These are phyloP conservation scores for Saturnispora silvae DNA, from an alignment of 805 yeast genomes.

Conservation along the genomic window DNA sequence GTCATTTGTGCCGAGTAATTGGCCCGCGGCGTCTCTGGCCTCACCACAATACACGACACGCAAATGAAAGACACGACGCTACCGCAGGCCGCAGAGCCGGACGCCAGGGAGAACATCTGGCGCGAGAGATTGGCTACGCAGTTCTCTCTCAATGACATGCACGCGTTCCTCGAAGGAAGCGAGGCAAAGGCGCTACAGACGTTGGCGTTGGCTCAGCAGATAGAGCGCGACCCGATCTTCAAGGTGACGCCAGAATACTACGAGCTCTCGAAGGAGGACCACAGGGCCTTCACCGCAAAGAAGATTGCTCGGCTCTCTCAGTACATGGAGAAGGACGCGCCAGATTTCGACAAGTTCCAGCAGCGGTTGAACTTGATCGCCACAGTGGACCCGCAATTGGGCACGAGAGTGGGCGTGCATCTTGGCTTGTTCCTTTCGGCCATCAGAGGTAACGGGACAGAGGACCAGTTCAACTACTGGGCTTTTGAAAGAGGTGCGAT, in stretches of 20 bases:
- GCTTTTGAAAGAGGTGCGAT: conserved; percentile 56
- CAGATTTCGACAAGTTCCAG: conserved; percentile 37
- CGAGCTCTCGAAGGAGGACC: conserved; percentile 44
- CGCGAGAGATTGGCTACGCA: conserved; percentile 36
- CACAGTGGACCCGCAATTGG: conserved; percentile 66
- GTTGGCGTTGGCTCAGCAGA: conserved; percentile 42
- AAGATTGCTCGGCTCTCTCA: conserved; percentile 52
- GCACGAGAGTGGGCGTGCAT: conserved; percentile 82
- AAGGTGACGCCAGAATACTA: conserved; percentile 44
- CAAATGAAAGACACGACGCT: conserved; percentile 9
- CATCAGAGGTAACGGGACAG: conserved; percentile 79
- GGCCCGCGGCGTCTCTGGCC: too few relatives aligned
- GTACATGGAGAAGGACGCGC: conserved; percentile 40
- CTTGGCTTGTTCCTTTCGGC: conserved; percentile 76
- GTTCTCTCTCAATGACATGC: conserved; percentile 37
- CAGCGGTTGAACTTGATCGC: conserved; percentile 49
- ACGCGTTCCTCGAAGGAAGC: conserved; percentile 45
- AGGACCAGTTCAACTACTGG: conserved; percentile 80
- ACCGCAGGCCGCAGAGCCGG: conserved; percentile 23
- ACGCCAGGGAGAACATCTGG: conserved; percentile 29
- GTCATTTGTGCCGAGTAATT: too few relatives aligned
- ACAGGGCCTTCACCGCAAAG: conserved; percentile 48
- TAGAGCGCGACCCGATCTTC: conserved; percentile 59
- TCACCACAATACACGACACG: too few relatives aligned
- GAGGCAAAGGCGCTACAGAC: conserved; percentile 35